A percentile compares a stretch with the other conserved stretches of the same genome.
These are phyloP conservation scores for Dichotomopilus funicola DNA, from an alignment of 2,329 filamentous ascomycete genomes.

Conservation along the genomic window DNA sequence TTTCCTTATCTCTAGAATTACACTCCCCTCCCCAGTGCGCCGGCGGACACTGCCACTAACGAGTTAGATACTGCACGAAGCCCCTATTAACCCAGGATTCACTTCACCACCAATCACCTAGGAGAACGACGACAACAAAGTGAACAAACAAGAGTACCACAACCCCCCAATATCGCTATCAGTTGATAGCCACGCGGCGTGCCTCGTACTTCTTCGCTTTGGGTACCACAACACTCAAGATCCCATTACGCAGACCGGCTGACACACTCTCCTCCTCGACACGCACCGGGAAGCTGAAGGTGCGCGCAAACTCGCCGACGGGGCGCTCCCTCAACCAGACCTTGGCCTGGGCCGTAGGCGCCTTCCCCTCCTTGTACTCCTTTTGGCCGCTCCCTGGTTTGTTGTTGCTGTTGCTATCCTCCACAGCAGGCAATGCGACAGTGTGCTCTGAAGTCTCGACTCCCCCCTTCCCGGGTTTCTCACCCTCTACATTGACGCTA, in stretches of 20 bases:
- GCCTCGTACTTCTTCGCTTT: slow-evolving; percentile 56
- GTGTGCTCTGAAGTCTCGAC: slow-evolving; percentile 38
- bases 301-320: slow-evolving; percentile 60
- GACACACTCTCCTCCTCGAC: slow-evolving; percentile 57
- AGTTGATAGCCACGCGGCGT: slow-evolving; percentile 30
- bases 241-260: slow-evolving; percentile 58
- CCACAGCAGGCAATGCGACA: slow-evolving; percentile 23
- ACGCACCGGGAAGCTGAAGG: slow-evolving; percentile 59
- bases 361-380: not conserved
- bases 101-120: too few relatives aligned
- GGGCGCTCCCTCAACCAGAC: slow-evolving; percentile 67
- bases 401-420: slow-evolving; percentile 32
- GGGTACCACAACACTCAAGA: slow-evolving; percentile 58
- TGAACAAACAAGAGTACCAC: not conserved
- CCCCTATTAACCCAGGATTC: too few relatives aligned
- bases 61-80: too few relatives aligned
- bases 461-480: slow-evolving; percentile 2
- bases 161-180: slow-evolving; percentile 20
- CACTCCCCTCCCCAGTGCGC: not conserved
- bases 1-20: too few relatives aligned
- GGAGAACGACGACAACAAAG: not conserved
- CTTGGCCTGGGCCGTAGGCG: slow-evolving; percentile 25
- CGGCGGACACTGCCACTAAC: not conserved
- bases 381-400: slow-evolving; percentile 23
- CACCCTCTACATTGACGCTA: too few relatives aligned